Percentiles rank a stretch among this genome's conserved stretches.
These are phyloP conservation scores for Acacia acuminata DNA, from an alignment of 306 rosid genomes.

Conservation along the genomic window DNA sequence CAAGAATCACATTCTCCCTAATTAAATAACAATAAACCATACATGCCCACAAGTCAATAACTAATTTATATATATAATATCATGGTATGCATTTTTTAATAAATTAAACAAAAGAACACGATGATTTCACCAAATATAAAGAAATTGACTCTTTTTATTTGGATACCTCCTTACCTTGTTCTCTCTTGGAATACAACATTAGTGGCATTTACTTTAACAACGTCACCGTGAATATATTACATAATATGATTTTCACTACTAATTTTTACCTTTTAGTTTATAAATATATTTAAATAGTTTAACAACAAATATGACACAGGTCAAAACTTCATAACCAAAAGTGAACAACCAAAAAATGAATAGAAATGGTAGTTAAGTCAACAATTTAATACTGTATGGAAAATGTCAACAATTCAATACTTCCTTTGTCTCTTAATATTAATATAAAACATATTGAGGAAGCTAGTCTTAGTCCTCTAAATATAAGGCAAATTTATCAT, in stretches of 20 bases:
- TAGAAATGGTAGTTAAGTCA: not conserved
- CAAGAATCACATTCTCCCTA: too few species aligned
- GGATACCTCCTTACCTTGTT: not conserved
- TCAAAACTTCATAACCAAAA: not conserved
- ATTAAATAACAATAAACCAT: too few species aligned
- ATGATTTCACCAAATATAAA: not conserved
- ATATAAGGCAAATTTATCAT: too few species aligned
- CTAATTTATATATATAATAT: too few species aligned
- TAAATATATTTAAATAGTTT: not conserved
- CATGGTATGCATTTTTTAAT: too few species aligned
- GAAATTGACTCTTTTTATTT: not conserved
- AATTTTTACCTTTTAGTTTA: not conserved
- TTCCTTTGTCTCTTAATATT: too few species aligned
- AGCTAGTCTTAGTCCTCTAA: too few species aligned
- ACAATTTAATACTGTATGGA: not conserved
- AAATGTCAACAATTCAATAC: not conserved
- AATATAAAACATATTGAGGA: too few species aligned
- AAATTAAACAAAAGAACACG: not conserved
- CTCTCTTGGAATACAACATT: not conserved
- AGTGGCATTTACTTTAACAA: not conserved
- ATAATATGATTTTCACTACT: not conserved
- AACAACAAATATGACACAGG: not conserved
- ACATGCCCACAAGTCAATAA: too few species aligned
- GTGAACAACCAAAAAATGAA: too few species aligned
- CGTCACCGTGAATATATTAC: not conserved